Evolutionary conservation across 768 basidiomycete genomes (phyloP), one percentile per base, ranked within the genome.

Genomic region (Russula foetens): DNA sequence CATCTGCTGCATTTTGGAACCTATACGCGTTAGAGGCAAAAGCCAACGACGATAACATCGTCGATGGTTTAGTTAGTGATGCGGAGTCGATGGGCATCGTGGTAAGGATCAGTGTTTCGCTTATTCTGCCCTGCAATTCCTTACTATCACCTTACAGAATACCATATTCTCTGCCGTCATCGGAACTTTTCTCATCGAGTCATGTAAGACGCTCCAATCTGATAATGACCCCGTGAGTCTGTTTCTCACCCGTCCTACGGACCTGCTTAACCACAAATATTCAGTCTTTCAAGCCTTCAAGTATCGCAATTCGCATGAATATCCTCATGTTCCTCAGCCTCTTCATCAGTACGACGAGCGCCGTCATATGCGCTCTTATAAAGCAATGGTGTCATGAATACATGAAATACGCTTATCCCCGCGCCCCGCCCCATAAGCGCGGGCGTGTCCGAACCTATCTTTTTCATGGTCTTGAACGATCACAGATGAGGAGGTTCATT

Each of bases 141-240:
- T 51, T 45, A 45, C 24, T 2, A 23, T 35, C 33, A 23, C 21
- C 2, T 38, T 23, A n/a, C 26, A 61, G 60, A 61, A 44, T 23
- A 31, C 58, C 7, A 28, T 67, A 9, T 67, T 67, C 45, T 64
- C 67, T 15, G 43, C 63, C 15, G 61, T 58, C 29, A 52, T 64
- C 23, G 58, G 59, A 29, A 49, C 63, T 28, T 64, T 67, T 26
- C 51, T 67, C 31, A 53, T 67, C 38, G 59, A 66, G 31, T 58
- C 33, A 41, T 67, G 66, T 45, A 55, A 63, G 38, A 47, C 14
- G 1, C 43, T 67, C 17, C 39, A 4, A 2, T 51, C 66, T 7
- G 39, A 53, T 38, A 43, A 45, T 9, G 17, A 33, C 19, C 54
- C 56, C 5, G 56, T 58, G 6, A 29, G 8, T 31, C 41, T 62